Percentiles rank a stretch among this genome's conserved stretches.
Conservation (phyloP, 352 stramenopile genomes). For the Lagenidium sp. region DNA sequence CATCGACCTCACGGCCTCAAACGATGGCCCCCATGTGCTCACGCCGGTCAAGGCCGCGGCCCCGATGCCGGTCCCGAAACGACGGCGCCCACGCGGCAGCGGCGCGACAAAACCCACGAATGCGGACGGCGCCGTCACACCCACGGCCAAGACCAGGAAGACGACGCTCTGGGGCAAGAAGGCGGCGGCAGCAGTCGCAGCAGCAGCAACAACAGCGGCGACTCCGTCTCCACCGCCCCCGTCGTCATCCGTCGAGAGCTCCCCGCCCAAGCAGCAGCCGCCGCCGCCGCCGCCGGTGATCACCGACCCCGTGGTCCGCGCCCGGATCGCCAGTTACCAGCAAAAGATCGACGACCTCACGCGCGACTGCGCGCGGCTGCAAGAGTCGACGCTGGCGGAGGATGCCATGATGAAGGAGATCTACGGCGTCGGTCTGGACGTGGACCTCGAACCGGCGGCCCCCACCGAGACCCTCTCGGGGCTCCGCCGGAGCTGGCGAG, state of each 20-base stretch:
- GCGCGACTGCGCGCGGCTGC: conserved; percentile 24
- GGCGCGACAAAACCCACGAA: no score
- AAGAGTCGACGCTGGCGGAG: conserved; percentile 7
- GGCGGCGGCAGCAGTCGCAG: conserved; percentile 2
- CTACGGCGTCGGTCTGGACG: conserved; percentile 50
- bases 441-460: conserved; percentile 27
- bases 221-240: conserved; percentile 4
- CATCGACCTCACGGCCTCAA: neutral
- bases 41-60: conserved; percentile 9
- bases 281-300: conserved; percentile 16
- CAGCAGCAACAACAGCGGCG: conserved; percentile 1
- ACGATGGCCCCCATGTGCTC: neutral
- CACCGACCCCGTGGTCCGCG: conserved; percentile 46
- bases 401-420: conserved; percentile 62
- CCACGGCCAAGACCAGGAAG: conserved; percentile 1
- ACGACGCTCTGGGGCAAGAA: conserved; percentile 7
- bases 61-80: conserved; percentile 3
- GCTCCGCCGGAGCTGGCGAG: neutral
- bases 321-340: conserved; percentile 59
- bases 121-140: no score
- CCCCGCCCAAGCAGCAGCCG: conserved; percentile 6
- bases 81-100: conserved; percentile 1
- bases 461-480: conserved; percentile 2
- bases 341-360: conserved; percentile 73
- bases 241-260: neutral